Percentiles rank a stretch among this genome's conserved stretches.
Conservation (phyloP, 495 filamentous ascomycete genomes). For the Glonium stellatum region DNA sequence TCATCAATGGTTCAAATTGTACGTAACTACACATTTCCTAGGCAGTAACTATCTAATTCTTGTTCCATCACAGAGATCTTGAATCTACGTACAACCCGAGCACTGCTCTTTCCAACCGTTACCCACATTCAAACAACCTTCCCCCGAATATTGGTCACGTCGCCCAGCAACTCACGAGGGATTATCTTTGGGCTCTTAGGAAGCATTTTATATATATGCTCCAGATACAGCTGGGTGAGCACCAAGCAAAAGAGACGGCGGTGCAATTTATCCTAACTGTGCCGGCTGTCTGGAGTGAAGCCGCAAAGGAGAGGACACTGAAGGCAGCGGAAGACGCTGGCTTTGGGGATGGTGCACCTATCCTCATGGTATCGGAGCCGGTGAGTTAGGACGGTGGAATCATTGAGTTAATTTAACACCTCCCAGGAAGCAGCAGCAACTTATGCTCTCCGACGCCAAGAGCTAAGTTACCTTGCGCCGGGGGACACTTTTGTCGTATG, state of each 20-base stretch:
- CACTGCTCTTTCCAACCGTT: too few species aligned
- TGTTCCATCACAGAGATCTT: too few species aligned
- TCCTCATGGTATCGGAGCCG: neutral
- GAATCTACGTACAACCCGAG: neutral
- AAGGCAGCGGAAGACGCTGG: neutral
- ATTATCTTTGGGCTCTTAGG: neutral
- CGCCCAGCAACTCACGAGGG: neutral
- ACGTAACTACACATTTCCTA: too few species aligned
- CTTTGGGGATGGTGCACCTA: neutral
- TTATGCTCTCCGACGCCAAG: neutral
- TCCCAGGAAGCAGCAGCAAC: neutral
- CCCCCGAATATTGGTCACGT: neutral
- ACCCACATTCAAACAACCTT: too few species aligned
- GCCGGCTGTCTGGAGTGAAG: neutral
- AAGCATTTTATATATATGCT: neutral
- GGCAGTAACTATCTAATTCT: too few species aligned
- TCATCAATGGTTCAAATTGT: neutral
- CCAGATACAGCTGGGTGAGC: neutral
- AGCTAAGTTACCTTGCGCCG: neutral
- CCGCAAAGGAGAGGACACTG: neutral
- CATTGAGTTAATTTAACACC: too few species aligned
- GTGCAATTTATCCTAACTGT: neutral
- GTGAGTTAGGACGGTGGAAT: too few species aligned
- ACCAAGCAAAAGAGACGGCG: neutral
- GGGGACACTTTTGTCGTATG: neutral